Conservation (phyloP, 192 early-diverging fungal genomes). For the Coemansia sp. region DNA sequence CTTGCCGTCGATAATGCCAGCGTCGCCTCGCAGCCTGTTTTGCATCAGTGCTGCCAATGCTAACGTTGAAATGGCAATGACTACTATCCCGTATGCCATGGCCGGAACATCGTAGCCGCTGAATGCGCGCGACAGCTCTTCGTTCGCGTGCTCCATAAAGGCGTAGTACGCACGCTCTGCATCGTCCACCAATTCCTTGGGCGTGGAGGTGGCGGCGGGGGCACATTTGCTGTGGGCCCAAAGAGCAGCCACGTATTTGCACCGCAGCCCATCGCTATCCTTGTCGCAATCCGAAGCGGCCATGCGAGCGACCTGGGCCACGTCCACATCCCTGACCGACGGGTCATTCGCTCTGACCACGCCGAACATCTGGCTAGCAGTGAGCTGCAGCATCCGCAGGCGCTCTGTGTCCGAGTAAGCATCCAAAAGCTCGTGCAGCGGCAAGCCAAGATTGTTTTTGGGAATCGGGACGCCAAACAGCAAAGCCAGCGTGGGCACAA, state of each 20-base stretch:
- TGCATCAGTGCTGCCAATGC: conserved; percentile 22
- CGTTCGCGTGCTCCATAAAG: conserved; percentile 40
- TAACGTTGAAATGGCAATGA: conserved; percentile 19
- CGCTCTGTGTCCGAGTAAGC: conserved; percentile 26
- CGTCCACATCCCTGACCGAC: conserved; percentile 2
- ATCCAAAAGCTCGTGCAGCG: conserved; percentile 43
- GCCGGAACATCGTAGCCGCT: conserved; percentile 45
- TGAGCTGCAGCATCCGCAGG: conserved; percentile 62
- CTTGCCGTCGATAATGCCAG: conserved; percentile 13
- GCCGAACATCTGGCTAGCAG: conserved; percentile 63
- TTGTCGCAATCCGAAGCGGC: neutral
- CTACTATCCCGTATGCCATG: conserved; percentile 44
- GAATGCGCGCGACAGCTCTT: conserved; percentile 42
- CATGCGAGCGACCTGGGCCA: neutral
- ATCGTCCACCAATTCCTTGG: neutral
- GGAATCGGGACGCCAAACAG: conserved; percentile 59
- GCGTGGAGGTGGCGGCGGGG: neutral
- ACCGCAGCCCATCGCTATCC: conserved; percentile 21
- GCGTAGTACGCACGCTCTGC: conserved; percentile 35
- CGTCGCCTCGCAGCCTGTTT: neutral
- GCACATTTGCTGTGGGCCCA: conserved; percentile 10
- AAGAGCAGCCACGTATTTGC: conserved; percentile 43
- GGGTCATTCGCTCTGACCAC: conserved; percentile 43
- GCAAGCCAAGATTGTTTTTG: conserved; percentile 52
- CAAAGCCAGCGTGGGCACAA: conserved; percentile 55